phyloP scores from a whole-genome alignment of 805 yeast genomes.

The Zygoascus ofunaensis region DNA sequence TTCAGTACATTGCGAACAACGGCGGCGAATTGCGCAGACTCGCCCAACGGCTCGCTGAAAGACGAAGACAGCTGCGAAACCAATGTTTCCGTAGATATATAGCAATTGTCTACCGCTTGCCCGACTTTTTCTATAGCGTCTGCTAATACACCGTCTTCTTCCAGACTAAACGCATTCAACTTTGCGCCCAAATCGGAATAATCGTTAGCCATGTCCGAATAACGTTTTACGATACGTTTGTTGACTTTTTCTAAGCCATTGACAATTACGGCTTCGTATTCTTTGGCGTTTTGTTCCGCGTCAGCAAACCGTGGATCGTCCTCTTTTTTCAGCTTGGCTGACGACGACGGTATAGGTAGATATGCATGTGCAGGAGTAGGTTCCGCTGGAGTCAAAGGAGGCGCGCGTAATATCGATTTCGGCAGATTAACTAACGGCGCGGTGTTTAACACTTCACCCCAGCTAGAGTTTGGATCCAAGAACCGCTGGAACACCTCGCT shows the following conservation, averaged over 20 bases:
- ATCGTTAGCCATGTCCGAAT: conserved; percentile 51
- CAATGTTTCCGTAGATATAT: conserved; percentile 43
- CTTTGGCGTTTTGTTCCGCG: conserved; percentile 37
- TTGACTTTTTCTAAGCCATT: conserved; percentile 48
- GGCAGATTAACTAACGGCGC: conserved; percentile 51
- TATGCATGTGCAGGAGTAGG: conserved; percentile 52
- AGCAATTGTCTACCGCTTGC: conserved; percentile 64
- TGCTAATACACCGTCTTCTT: conserved; percentile 36
- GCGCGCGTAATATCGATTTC: conserved; percentile 43
- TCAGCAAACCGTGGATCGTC: conserved; percentile 33
- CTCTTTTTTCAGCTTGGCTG: conserved; percentile 28
- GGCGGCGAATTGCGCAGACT: conserved; percentile 55
- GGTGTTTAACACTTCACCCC: conserved; percentile 62
- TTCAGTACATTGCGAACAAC: conserved; percentile 50
- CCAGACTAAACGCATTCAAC: conserved; percentile 51
- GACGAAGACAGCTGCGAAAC: conserved; percentile 46
- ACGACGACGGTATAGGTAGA: conserved; percentile 50
- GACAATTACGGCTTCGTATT: conserved; percentile 37
- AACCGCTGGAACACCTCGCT: conserved; percentile 65
- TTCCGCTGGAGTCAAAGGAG: conserved; percentile 51
- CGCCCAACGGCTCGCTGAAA: conserved; percentile 60
- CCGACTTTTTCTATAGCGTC: conserved; percentile 72
- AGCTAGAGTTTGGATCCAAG: conserved; percentile 73
- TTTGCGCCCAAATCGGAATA: conserved; percentile 71
- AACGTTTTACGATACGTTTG: conserved; percentile 45